A percentile compares a stretch with the other conserved stretches of the same genome.
These are phyloP conservation scores for Leccinum barrowsii DNA, from an alignment of 768 basidiomycete genomes.

Conservation along the genomic window DNA sequence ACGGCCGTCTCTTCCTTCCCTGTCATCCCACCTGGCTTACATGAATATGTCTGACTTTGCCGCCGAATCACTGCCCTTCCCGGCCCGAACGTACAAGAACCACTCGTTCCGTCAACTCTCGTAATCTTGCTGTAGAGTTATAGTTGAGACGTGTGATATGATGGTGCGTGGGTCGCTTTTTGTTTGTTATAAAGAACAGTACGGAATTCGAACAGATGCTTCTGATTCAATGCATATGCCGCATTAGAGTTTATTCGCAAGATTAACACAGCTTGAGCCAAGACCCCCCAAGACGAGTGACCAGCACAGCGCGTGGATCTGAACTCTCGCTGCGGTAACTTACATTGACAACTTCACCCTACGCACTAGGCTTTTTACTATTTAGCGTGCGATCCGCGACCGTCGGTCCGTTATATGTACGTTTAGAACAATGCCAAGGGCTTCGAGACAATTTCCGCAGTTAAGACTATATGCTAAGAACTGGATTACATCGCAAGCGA, in stretches of 20 bases:
- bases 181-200: not conserved
- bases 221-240: constrained; percentile 14
- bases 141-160: not conserved
- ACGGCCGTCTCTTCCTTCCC: constrained; percentile 1
- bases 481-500: not conserved
- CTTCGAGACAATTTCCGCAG: constrained; percentile 24
- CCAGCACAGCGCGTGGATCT: not conserved
- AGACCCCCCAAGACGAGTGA: not conserved
- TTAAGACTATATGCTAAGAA: constrained; percentile 13
- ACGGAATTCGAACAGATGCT: constrained; percentile 8
- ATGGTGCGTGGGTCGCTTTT: constrained; percentile 9
- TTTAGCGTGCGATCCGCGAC: constrained; percentile 13
- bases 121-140: constrained; percentile 12
- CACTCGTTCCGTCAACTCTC: constrained; percentile 7
- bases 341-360: not conserved
- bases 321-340: not conserved
- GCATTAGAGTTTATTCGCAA: constrained; percentile 21
- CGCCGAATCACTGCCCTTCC: constrained; percentile 5
- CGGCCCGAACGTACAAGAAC: constrained; percentile 14
- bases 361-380: constrained; percentile 3
- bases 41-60: not conserved
- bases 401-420: not conserved
- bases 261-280: constrained; percentile 9
- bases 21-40: constrained; percentile 1
- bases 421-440: constrained; percentile 12